Evolutionary conservation across 805 yeast species (phyloP), one percentile per base, ranked within the genome.

Genomic region (Starmerella lactis-condensi): DNA sequence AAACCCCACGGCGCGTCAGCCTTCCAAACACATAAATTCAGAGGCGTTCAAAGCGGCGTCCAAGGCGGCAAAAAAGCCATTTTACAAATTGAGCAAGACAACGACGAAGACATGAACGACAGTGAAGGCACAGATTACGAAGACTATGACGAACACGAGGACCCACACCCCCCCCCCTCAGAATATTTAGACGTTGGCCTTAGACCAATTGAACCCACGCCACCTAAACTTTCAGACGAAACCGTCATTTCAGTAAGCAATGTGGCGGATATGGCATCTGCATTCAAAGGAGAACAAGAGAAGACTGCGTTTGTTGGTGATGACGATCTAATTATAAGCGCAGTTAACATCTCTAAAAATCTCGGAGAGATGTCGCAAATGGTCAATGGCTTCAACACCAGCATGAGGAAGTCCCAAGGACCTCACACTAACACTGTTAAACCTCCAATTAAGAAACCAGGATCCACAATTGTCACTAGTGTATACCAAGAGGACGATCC

Each of bases 191-290:
- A 32, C 20, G 21, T 42, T 5, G 46, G 46, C 7, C 36, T 44
- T 10, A 43, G 33, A 19, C 38, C 37, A 4, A 41, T 44, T 15
- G 46, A 37, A 22, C 47, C 49, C 7, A 41, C 44, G 2, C 45
- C 48, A 14, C 44, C 50, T 3, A 41, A 44, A 26, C 26, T 44
- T 12, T 30, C 40, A 10, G 47, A 41, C 15, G 50, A 45, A 16
- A 39, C 43, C 5, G 50, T 45, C 2, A 40, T 45, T 3, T 33
- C 43, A 4, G 46, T 45, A 5, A 38, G 44, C 20, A 40, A 43
- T 22, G 18, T 42, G 10, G 45, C 45, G 3, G 46, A 40, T 16
- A 43, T 43, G 47, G 47, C 47, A 2, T 24, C 36, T 8, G 47
- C 46, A 2, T 29, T 43, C 16, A 39, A 42, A 23, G 38, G 34